A percentile compares a stretch with the other conserved stretches of the same genome.
Conservation (phyloP, 2,329 filamentous ascomycete species). For the Knufia petricola region DNA sequence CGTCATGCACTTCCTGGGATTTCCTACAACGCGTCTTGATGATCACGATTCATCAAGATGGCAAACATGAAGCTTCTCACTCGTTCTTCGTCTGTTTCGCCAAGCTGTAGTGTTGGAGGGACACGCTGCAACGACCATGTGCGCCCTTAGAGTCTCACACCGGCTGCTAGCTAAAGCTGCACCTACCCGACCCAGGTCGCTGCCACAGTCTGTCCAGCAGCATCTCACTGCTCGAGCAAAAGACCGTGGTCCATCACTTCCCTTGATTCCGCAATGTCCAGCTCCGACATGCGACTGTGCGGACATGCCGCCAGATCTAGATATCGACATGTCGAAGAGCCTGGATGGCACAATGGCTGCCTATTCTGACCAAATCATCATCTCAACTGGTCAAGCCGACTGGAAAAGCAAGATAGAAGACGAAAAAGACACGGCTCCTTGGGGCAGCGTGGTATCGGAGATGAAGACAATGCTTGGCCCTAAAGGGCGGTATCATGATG, state of each 20-base stretch:
- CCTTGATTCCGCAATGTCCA: constrained; percentile 53
- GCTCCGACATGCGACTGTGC: constrained; percentile 67
- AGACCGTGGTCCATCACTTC: constrained; percentile 25
- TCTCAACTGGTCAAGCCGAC: constrained; percentile 70
- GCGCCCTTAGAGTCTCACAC: not conserved
- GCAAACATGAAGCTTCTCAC: too few species aligned
- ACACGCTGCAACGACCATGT: not conserved
- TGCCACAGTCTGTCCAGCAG: not conserved
- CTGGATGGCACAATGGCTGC: constrained; percentile 67
- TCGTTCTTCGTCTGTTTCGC: not conserved
- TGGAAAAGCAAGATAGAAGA: constrained; percentile 82
- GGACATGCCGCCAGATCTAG: constrained; percentile 59
- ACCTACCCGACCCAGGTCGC: not conserved
- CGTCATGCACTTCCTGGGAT: too few species aligned
- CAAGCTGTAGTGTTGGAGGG: not conserved
- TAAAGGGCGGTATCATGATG: constrained; percentile 58
- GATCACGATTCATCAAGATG: too few species aligned
- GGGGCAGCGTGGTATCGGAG: constrained; percentile 48
- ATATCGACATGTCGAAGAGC: constrained; percentile 61
- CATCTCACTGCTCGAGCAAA: not conserved
- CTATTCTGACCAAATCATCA: constrained; percentile 72
- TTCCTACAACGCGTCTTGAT: too few species aligned
- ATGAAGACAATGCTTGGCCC: constrained; percentile 58
- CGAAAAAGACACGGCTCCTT: constrained; percentile 47
- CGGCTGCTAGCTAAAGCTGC: not conserved